phyloP scores from a whole-genome alignment of 2,329 filamentous ascomycete species.

The Diplocarpon mali region DNA sequence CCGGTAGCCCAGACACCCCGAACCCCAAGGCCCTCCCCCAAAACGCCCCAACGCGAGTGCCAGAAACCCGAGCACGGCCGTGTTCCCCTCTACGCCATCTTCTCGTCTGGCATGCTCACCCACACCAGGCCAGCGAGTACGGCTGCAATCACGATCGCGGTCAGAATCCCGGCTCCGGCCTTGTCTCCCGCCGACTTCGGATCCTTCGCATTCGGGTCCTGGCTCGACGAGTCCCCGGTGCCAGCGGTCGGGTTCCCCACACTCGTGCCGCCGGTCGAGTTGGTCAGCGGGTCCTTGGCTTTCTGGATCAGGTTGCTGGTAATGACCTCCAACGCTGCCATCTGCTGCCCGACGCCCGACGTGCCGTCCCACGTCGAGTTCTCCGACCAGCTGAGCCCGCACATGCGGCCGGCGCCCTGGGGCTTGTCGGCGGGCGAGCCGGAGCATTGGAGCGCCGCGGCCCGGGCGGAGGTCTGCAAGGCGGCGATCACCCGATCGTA shows the following conservation, averaged over 20 bases:
- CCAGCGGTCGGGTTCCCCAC: conserved; percentile 26
- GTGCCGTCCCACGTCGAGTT: conserved; percentile 44
- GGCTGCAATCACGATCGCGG: conserved; percentile 21
- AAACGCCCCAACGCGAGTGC: too few species aligned
- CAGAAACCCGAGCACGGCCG: too few species aligned
- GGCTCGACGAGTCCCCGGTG: conserved; percentile 13
- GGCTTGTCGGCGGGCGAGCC: conserved; percentile 31
- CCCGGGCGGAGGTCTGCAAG: conserved; percentile 43
- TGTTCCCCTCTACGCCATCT: neutral
- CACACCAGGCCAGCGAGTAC: conserved; percentile 10
- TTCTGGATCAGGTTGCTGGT: conserved; percentile 25
- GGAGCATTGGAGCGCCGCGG: conserved; percentile 51
- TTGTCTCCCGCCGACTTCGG: conserved; percentile 27
- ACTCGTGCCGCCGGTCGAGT: conserved; percentile 44
- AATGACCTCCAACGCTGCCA: conserved; percentile 45
- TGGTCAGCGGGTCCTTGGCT: conserved; percentile 33
- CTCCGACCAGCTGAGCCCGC: conserved; percentile 46
- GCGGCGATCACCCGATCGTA: conserved; percentile 37
- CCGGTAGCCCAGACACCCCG: too few species aligned
- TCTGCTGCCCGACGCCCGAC: conserved; percentile 37
- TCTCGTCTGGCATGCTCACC: conserved; percentile 10
- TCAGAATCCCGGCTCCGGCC: conserved; percentile 32
- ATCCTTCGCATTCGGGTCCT: conserved; percentile 17
- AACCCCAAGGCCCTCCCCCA: too few species aligned
- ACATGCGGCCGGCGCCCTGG: conserved; percentile 38